A percentile compares a stretch with the other conserved stretches of the same genome.
phyloP scores from a whole-genome alignment of 2,329 filamentous ascomycete genomes.

The Verticillium zaregamsianum region DNA sequence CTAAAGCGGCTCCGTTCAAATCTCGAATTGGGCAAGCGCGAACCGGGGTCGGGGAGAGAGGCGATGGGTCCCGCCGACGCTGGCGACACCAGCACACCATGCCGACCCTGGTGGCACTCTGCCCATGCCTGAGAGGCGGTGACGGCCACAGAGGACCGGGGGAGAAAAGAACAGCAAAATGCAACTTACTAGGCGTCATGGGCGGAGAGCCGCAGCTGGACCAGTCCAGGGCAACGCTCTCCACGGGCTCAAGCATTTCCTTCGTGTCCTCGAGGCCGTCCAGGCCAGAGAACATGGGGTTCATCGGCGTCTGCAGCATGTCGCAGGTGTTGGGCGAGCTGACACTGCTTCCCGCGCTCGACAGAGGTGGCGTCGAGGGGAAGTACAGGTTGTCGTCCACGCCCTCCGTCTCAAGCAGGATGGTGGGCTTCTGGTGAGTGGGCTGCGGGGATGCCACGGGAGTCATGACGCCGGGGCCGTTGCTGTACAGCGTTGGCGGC shows the following conservation, averaged over 20 bases:
- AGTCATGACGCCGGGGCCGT: constrained; percentile 62
- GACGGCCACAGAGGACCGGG: neutral
- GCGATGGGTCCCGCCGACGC: neutral
- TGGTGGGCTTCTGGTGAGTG: constrained; percentile 66
- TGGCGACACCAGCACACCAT: neutral
- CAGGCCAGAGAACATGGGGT: constrained; percentile 71
- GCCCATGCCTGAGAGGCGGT: neutral
- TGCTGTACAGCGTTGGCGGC: constrained; percentile 47
- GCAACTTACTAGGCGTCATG: constrained; percentile 80
- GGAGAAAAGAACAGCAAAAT: neutral
- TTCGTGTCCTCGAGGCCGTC: constrained; percentile 64
- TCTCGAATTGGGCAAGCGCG: neutral
- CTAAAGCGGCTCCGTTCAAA: neutral
- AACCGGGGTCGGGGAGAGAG: neutral
- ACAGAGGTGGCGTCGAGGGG: constrained; percentile 83
- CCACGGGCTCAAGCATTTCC: constrained; percentile 66
- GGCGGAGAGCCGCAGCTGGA: constrained; percentile 74
- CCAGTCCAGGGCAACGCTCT: constrained; percentile 76
- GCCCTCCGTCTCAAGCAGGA: constrained; percentile 75
- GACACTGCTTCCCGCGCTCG: constrained; percentile 76
- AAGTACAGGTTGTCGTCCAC: constrained; percentile 64
- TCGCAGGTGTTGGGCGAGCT: constrained; percentile 81
- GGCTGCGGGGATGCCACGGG: constrained; percentile 73
- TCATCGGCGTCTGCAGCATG: constrained; percentile 76
- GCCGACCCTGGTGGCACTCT: neutral